Evolutionary conservation across 176 grass and related monocot genomes (phyloP).

Genomic region (Aegilops bicornis): DNA sequence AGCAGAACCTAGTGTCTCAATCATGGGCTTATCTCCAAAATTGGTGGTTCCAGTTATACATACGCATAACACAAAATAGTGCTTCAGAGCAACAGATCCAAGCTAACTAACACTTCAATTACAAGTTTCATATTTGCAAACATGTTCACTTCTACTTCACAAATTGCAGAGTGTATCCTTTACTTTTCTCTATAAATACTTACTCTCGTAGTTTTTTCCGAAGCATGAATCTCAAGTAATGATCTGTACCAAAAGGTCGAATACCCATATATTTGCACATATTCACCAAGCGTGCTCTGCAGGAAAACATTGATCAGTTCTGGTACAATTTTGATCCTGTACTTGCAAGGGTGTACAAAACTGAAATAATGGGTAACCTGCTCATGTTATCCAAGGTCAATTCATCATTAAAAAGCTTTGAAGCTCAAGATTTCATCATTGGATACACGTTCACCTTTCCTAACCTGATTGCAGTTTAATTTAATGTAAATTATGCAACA

Average conservation of each 20-base stretch:
- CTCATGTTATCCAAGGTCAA: slow-evolving; percentile 99
- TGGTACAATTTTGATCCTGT: slow-evolving; percentile 11
- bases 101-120: slow-evolving; percentile 18
- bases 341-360: slow-evolving; percentile 9
- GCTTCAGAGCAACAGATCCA: neutral
- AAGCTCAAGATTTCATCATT: slow-evolving; percentile 98
- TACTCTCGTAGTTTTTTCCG: slow-evolving; percentile 91
- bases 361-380: slow-evolving; percentile 54
- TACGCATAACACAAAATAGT: slow-evolving; percentile 3
- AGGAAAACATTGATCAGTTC: slow-evolving; percentile 27
- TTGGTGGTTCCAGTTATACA: neutral
- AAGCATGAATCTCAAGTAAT: slow-evolving; percentile 98
- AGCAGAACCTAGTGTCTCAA: neutral
- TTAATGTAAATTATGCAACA: slow-evolving; percentile 43
- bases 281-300: slow-evolving; percentile 93
- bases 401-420: slow-evolving; percentile 97
- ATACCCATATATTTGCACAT: slow-evolving; percentile 99
- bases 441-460: slow-evolving; percentile 81
- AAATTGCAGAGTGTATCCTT: slow-evolving; percentile 9
- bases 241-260: slow-evolving; percentile 89
- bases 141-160: slow-evolving; percentile 13
- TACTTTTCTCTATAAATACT: slow-evolving; percentile 33
- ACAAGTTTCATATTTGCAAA: neutral
- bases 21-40: neutral
- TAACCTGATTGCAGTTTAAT: slow-evolving; percentile 64